phyloP scores from a whole-genome alignment of 768 basidiomycete species.

The Termitomyces sp. region DNA sequence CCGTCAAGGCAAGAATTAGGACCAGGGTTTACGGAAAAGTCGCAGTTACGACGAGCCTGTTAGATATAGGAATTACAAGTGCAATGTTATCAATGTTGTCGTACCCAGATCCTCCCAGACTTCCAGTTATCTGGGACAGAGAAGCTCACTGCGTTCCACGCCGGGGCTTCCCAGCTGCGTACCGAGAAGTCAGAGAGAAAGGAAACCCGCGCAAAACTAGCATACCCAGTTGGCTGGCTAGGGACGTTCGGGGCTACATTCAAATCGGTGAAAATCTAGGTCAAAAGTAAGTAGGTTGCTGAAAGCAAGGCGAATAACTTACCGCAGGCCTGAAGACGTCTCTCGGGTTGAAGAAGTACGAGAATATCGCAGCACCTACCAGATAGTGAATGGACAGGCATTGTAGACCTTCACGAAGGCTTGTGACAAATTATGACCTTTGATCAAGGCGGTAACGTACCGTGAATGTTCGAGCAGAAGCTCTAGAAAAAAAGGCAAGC shows the following conservation, averaged over 20 bases:
- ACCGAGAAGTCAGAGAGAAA: background rate
- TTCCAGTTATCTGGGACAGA: constrained; percentile 60
- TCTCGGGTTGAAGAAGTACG: background rate
- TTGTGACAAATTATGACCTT: background rate
- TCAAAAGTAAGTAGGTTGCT: background rate
- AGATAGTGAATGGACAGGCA: constrained; percentile 62
- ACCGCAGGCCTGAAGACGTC: constrained; percentile 31
- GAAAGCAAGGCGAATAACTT: background rate
- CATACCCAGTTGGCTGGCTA: constrained; percentile 39
- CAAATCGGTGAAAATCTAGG: constrained; percentile 54
- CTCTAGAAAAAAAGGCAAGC: constrained; percentile 19
- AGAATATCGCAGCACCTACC: constrained; percentile 30
- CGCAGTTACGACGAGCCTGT: constrained; percentile 60
- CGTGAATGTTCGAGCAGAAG: constrained; percentile 47
- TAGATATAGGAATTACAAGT: background rate
- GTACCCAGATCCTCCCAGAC: constrained; percentile 58
- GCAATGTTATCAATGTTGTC: background rate
- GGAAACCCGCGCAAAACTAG: background rate
- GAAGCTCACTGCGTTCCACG: constrained; percentile 36
- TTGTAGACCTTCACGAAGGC: constrained; percentile 38
- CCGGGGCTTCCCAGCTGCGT: constrained; percentile 33
- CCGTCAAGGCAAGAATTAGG: constrained; percentile 59
- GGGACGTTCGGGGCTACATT: constrained; percentile 44
- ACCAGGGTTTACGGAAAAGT: constrained; percentile 49
- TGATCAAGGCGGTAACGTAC: constrained; percentile 18